Evolutionary conservation across 2,329 filamentous ascomycete genomes (phyloP), one percentile per base, ranked within the genome.

Genomic region (Epichloe elymi): DNA sequence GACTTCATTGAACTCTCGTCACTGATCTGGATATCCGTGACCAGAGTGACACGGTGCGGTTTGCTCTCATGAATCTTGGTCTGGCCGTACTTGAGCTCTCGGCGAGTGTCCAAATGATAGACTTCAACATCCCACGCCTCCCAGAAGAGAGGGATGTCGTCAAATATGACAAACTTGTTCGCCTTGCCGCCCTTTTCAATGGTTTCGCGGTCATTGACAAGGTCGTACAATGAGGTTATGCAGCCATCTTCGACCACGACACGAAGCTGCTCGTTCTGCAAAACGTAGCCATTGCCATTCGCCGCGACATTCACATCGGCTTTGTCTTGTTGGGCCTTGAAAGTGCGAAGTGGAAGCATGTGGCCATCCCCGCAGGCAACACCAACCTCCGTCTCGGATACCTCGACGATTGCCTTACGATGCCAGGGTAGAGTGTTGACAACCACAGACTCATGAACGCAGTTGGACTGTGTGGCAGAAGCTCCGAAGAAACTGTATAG

Each of bases 61-160:
- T 83, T 83, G 51, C 78, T 70, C 61, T 93, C 87, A 38, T 79
- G 71, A 51, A 97, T 83, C 55, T 74, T 76, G 12, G 87, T 88
- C 57, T 81, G 75, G 55, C 79, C 76, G 17, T 82, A 78, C 5
- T 76, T 64, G 14, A 98, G 75, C 64, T 91, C 86, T 63, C 86
- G 79, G 51, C 89, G 82, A 2, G 89, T 93, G 51, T 94, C 82
- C 26, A 97, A 78, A 61, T 98, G 93, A 70, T 85, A 98, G 30
- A 97, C 90, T 67, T 98, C 93, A 5, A 97, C 91, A 65, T 98
- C 91, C 90, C 91, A 95, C 3, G 89, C 90, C 69, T 96, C 88
- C 90, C 89, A 97, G 72, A 94, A 95, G 23, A 96, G 77, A 20
- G 90, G 90, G 70, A 97, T 96, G 70, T 98, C 93, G 62, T 98